phyloP scores from a whole-genome alignment of 139 green algal species.

The Closterium sp. region DNA sequence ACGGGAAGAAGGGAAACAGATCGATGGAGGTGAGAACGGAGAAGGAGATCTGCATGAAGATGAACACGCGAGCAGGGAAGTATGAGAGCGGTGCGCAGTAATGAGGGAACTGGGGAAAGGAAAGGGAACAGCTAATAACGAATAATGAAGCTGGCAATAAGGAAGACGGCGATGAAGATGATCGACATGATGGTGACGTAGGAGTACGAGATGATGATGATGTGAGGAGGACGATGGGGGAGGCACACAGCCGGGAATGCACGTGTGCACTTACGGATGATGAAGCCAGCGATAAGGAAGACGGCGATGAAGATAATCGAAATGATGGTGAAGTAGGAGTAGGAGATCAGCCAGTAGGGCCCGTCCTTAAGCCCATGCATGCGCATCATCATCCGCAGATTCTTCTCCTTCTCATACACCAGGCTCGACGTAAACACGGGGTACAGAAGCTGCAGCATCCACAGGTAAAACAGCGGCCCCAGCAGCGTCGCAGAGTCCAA shows the following conservation, averaged over 20 bases:
- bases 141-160: conserved; percentile 53
- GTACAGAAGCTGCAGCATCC: conserved; percentile 69
- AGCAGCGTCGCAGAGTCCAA: conserved; percentile 79
- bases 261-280: conserved; percentile 21
- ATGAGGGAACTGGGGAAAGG: too few species aligned
- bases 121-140: background rate
- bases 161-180: conserved; percentile 78
- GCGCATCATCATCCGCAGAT: conserved; percentile 93
- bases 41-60: conserved; percentile 79
- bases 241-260: background rate
- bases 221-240: too few species aligned
- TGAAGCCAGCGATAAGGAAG: conserved; percentile 63
- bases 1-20: background rate
- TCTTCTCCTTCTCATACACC: conserved; percentile 75
- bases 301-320: conserved; percentile 81
- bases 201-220: conserved; percentile 31
- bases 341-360: conserved; percentile 53
- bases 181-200: conserved; percentile 65
- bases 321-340: conserved; percentile 54
- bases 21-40: conserved; percentile 63
- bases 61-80: too few species aligned
- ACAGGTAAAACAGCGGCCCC: conserved; percentile 83
- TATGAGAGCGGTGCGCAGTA: too few species aligned
- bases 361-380: conserved; percentile 74
- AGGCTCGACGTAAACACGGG: conserved; percentile 58